phyloP scores from a whole-genome alignment of 805 yeast genomes.

The Hagleromyces aurorensis region DNA sequence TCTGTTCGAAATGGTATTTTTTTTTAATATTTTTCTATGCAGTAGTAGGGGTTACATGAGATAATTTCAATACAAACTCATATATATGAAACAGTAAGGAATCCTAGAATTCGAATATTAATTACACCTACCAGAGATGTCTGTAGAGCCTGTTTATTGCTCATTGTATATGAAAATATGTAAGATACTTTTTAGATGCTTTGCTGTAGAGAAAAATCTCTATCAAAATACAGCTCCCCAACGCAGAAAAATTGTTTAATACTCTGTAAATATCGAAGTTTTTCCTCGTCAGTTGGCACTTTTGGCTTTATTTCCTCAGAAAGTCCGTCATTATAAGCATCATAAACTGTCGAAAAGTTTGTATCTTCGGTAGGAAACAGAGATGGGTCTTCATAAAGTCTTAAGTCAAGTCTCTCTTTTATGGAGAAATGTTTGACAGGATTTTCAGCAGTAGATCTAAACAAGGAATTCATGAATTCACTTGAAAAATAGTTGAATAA shows the following conservation, averaged over 20 bases:
- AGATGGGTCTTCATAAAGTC: slow-evolving; percentile 2
- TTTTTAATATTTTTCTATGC: too few species aligned
- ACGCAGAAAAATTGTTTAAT: slow-evolving; percentile 7
- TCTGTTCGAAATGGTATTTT: slow-evolving; percentile 1
- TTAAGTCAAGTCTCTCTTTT: too few species aligned
- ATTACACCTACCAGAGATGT: background rate
- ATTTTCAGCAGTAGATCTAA: too few species aligned
- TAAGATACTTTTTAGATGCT: too few species aligned
- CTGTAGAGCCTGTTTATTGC: too few species aligned
- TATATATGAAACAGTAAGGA: background rate
- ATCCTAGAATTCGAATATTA: background rate
- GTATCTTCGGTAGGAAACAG: slow-evolving; percentile 1
- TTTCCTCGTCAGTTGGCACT: slow-evolving; percentile 1
- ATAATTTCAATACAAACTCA: too few species aligned
- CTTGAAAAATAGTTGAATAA: background rate
- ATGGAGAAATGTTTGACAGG: background rate
- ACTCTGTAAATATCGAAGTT: too few species aligned
- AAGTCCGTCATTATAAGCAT: slow-evolving; percentile 1
- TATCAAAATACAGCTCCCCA: slow-evolving; percentile 8
- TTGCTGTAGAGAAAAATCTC: too few species aligned
- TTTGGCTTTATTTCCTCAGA: background rate
- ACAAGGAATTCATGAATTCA: background rate
- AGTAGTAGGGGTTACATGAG: too few species aligned
- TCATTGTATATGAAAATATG: too few species aligned
- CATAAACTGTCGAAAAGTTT: background rate